Conservation (phyloP, 805 yeast species). For the Kockiozyma suomiensis region DNA sequence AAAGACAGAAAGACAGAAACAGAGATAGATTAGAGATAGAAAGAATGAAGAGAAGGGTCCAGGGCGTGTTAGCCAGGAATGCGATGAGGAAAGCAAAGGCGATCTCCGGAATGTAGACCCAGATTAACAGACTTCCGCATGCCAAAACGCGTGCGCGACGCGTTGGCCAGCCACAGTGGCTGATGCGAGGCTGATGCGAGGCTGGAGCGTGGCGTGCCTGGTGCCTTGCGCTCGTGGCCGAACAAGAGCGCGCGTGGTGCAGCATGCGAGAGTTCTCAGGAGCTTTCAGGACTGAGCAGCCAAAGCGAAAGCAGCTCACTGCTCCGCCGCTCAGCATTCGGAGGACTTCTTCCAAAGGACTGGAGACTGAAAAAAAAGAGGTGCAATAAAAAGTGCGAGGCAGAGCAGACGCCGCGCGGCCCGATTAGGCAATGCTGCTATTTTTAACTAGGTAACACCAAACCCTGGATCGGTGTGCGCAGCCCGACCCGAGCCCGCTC, state of each 20-base stretch:
- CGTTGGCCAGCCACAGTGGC: background rate
- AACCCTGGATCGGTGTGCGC: constrained; percentile 16
- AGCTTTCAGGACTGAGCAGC: no score
- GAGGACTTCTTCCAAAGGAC: no score
- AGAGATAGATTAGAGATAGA: background rate
- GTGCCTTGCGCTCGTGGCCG: background rate
- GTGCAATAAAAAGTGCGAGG: no score
- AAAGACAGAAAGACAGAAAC: background rate
- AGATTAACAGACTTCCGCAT: background rate
- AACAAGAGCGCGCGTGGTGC: background rate
- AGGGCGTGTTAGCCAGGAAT: background rate
- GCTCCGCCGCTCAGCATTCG: no score
- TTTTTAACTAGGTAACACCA: background rate
- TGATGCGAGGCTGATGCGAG: background rate
- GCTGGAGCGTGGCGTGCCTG: no score
- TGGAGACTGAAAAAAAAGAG: no score
- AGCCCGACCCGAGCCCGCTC: constrained; percentile 13
- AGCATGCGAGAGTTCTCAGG: no score
- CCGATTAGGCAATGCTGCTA: background rate
- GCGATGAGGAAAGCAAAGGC: background rate
- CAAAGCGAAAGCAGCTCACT: background rate
- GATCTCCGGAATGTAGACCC: background rate
- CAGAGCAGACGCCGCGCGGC: no score
- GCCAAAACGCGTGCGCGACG: background rate
- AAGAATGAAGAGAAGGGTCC: background rate